Percentiles rank a stretch among this genome's conserved stretches.
These are phyloP conservation scores for Sideroxylon spinosum DNA, from an alignment of 179 eudicot genomes.

Conservation along the genomic window DNA sequence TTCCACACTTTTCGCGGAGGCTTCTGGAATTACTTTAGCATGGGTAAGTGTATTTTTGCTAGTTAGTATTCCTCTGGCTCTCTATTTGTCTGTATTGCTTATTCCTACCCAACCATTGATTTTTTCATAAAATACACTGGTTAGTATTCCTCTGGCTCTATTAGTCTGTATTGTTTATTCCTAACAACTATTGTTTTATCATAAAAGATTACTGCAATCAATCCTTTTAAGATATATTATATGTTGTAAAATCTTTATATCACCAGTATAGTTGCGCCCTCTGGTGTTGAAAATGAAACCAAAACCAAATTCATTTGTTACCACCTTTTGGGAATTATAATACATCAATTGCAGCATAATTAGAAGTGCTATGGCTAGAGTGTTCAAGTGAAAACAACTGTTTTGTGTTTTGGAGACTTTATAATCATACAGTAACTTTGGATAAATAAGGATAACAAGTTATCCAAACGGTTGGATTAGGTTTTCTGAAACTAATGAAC, in stretches of 20 bases:
- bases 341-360: background rate
- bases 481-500: background rate
- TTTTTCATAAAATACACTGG: background rate
- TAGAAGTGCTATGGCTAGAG: background rate
- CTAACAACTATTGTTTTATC: background rate
- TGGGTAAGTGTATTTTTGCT: constrained; percentile 30
- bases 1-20: constrained; percentile 48
- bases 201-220: background rate
- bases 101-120: background rate
- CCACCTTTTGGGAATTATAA: background rate
- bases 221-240: background rate
- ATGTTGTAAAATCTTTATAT: background rate
- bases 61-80: background rate
- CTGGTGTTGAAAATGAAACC: background rate
- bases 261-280: background rate
- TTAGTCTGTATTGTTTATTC: background rate
- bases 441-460: constrained; percentile 7
- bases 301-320: background rate
- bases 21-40: constrained; percentile 58
- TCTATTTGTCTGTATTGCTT: background rate
- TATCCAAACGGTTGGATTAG: background rate
- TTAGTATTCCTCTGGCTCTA: background rate
- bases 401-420: background rate
- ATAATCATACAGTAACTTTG: background rate
- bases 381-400: background rate